phyloP scores from a whole-genome alignment of 2,329 filamentous ascomycete genomes.

The Endoconidiophora laricicola region DNA sequence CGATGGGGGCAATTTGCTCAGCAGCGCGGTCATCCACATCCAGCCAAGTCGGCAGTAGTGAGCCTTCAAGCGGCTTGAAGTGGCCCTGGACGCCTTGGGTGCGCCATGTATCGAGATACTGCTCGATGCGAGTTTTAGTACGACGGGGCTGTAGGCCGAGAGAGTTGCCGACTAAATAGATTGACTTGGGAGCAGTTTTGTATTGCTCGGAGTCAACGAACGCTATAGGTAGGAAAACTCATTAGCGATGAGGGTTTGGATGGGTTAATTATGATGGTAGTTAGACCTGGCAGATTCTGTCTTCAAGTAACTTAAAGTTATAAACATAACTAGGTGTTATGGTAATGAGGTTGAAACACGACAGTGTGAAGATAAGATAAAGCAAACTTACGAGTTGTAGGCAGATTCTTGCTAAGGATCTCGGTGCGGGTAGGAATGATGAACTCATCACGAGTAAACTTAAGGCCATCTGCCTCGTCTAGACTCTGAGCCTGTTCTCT shows the following conservation, averaged over 20 bases:
- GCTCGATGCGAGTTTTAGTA: constrained; percentile 40
- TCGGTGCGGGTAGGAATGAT: constrained; percentile 41
- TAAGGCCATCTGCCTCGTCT: constrained; percentile 39
- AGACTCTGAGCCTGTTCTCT: constrained; percentile 19
- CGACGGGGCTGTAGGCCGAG: constrained; percentile 62
- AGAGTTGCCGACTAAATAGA: constrained; percentile 84
- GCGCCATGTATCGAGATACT: constrained; percentile 63
- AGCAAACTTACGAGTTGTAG: constrained; percentile 13
- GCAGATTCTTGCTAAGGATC: constrained; percentile 18
- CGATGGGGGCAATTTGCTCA: constrained; percentile 49
- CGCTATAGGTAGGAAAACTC: not conserved
- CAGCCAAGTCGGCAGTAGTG: constrained; percentile 52
- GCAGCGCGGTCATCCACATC: constrained; percentile 53
- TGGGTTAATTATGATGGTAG: too few relatives aligned
- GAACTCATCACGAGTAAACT: constrained; percentile 46
- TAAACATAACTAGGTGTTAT: too few relatives aligned
- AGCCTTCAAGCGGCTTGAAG: constrained; percentile 51
- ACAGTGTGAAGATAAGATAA: too few relatives aligned
- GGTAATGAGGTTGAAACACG: too few relatives aligned
- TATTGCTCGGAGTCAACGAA: constrained; percentile 2
- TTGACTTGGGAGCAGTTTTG: constrained; percentile 19
- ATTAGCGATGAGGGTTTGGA: not conserved
- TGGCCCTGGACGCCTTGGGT: constrained; percentile 68
- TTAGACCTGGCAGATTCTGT: too few relatives aligned
- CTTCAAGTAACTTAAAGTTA: too few relatives aligned